These are phyloP conservation scores for Lactifluus subvellereus DNA, from an alignment of 768 basidiomycete genomes.

Conservation along the genomic window DNA sequence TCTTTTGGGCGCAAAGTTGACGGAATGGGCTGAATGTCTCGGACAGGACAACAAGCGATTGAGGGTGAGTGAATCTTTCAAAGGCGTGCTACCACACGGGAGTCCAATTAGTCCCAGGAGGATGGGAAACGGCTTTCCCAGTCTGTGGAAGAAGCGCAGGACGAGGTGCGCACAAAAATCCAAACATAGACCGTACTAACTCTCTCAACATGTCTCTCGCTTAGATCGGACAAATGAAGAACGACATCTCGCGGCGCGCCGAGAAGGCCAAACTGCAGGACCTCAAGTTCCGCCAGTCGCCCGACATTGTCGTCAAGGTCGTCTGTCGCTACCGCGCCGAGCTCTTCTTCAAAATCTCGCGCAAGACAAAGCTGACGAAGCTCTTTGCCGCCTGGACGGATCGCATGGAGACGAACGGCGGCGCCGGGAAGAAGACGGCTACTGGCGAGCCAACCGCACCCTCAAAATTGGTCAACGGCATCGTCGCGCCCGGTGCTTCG, in stretches of 20 bases:
- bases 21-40: constrained; percentile 15
- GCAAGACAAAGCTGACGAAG: constrained; percentile 79
- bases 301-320: constrained; percentile 88
- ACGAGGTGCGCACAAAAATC: constrained; percentile 48
- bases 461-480: constrained; percentile 19
- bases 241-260: constrained; percentile 71
- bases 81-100: constrained; percentile 34
- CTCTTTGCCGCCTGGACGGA: constrained; percentile 87
- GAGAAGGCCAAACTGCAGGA: constrained; percentile 77
- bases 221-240: constrained; percentile 76
- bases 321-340: constrained; percentile 85
- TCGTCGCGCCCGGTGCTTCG: constrained; percentile 14
- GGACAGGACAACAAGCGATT: constrained; percentile 82
- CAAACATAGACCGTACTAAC: neutral
- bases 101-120: constrained; percentile 47
- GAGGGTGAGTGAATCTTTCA: constrained; percentile 46
- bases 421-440: constrained; percentile 31
- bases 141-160: constrained; percentile 82
- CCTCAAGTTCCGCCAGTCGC: constrained; percentile 75
- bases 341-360: constrained; percentile 88
- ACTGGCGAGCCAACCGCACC: constrained; percentile 35
- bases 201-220: neutral
- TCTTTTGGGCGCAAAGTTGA: neutral
- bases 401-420: constrained; percentile 56
- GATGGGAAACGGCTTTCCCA: constrained; percentile 76